Percentiles rank a stretch among this genome's conserved stretches.
Evolutionary conservation across 129 eudicot genomes (phyloP).

Genomic region (Gnaphalium uliginosum): DNA sequence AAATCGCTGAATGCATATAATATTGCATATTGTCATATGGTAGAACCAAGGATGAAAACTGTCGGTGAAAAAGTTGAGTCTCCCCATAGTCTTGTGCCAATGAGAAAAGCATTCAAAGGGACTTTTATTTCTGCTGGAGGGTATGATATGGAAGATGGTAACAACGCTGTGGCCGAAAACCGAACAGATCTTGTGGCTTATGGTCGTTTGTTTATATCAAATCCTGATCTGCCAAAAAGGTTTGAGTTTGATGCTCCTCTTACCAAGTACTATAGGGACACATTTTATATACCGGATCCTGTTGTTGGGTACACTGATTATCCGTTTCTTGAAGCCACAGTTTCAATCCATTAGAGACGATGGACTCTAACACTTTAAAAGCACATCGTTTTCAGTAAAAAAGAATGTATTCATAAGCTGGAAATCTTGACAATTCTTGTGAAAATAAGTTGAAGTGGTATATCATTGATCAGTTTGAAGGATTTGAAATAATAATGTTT

Average conservation of each 20-base stretch:
- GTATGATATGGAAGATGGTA: conserved; percentile 40
- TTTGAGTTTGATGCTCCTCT: conserved; percentile 37
- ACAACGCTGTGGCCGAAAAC: conserved; percentile 27
- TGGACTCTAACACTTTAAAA: not conserved
- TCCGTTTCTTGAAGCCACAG: conserved; percentile 31
- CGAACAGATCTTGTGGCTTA: conserved; percentile 41
- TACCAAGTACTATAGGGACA: conserved; percentile 28
- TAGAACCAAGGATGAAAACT: conserved; percentile 38
- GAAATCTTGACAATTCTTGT: too few relatives aligned
- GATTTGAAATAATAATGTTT: not conserved
- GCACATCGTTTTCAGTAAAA: too few relatives aligned
- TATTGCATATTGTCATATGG: conserved; percentile 28
- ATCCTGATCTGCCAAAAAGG: conserved; percentile 38
- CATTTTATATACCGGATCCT: conserved; percentile 32
- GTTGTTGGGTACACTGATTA: conserved; percentile 39
- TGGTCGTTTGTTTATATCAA: conserved; percentile 38
- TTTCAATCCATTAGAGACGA: not conserved
- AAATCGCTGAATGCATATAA: conserved; percentile 25
- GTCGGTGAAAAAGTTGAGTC: conserved; percentile 12
- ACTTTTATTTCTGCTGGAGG: conserved; percentile 39
- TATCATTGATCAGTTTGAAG: not conserved
- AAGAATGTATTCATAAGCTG: too few relatives aligned
- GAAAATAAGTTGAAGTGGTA: too few relatives aligned
- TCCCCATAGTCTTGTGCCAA: conserved; percentile 27
- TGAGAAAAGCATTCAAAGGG: conserved; percentile 40